Percentiles rank a stretch among this genome's conserved stretches.
Evolutionary conservation across 2,329 filamentous ascomycete genomes (phyloP).

Genomic region (Drechslerella dactyloides): DNA sequence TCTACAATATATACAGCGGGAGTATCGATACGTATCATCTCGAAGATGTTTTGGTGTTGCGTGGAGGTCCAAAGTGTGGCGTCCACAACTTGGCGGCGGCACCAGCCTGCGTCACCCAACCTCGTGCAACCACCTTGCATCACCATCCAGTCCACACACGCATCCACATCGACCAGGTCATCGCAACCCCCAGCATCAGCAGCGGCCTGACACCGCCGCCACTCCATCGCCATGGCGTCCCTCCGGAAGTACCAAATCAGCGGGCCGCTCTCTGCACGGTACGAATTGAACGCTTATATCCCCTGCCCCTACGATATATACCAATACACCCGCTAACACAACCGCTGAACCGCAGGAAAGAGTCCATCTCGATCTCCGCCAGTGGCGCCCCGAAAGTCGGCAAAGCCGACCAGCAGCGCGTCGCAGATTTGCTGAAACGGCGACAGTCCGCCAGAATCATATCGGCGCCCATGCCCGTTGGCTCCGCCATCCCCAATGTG

Average conservation of each 20-base stretch:
- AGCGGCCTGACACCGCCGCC: constrained; percentile 1
- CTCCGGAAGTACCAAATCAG: constrained; percentile 35
- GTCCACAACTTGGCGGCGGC: too few species aligned
- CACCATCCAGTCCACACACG: neutral
- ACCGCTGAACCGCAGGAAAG: constrained; percentile 11
- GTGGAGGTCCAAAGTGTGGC: too few species aligned
- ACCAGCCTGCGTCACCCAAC: neutral
- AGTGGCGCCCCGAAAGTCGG: constrained; percentile 50
- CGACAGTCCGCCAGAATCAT: constrained; percentile 88
- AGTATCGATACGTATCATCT: too few species aligned
- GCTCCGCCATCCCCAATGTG: constrained; percentile 74
- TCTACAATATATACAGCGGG: too few species aligned
- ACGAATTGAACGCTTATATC: neutral
- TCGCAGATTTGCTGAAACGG: constrained; percentile 86
- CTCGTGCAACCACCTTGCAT: neutral
- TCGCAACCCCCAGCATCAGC: constrained; percentile 8
- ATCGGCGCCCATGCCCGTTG: constrained; percentile 68
- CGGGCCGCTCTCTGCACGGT: constrained; percentile 23
- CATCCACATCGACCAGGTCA: neutral
- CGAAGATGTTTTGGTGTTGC: too few species aligned
- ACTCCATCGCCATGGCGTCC: constrained; percentile 26
- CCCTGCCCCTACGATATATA: too few species aligned
- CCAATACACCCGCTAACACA: neutral
- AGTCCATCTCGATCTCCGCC: constrained; percentile 27
- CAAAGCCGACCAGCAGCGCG: constrained; percentile 59